Percentiles rank a stretch among this genome's conserved stretches.
Evolutionary conservation across 1,139 yeast species (phyloP).

Genomic region (Yamadazyma diospyri): DNA sequence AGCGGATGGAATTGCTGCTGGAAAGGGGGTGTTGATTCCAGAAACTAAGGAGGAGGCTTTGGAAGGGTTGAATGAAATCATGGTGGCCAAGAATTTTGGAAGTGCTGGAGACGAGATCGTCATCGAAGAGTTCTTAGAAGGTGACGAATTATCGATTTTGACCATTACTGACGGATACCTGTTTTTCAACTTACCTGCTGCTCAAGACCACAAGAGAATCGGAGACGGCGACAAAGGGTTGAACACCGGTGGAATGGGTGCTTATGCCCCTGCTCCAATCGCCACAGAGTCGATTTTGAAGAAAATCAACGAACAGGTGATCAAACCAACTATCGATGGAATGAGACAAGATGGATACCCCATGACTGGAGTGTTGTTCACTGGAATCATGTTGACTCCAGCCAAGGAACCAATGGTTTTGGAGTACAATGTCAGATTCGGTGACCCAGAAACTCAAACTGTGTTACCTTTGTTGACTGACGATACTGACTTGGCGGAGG

Average conservation of each 20-base stretch:
- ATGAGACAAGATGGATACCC: constrained; percentile 96
- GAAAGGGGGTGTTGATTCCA: constrained; percentile 97
- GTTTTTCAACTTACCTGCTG: constrained; percentile 87
- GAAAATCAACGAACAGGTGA: constrained; percentile 66
- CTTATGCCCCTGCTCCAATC: constrained; percentile 96
- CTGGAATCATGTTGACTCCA: constrained; percentile 90
- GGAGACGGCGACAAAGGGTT: constrained; percentile 92
- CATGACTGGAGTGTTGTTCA: constrained; percentile 91
- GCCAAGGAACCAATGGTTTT: constrained; percentile 84
- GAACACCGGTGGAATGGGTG: constrained; percentile 99
- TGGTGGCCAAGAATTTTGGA: constrained; percentile 89
- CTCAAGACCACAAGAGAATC: constrained; percentile 96
- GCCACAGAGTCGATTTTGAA: constrained; percentile 68
- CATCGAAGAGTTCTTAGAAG: constrained; percentile 92
- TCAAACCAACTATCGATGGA: constrained; percentile 92
- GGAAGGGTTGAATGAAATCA: constrained; percentile 79
- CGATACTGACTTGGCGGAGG: constrained; percentile 87
- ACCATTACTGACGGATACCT: constrained; percentile 95
- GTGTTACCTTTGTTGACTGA: constrained; percentile 80
- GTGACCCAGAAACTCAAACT: constrained; percentile 99
- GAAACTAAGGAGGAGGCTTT: constrained; percentile 78
- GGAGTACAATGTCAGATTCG: constrained; percentile 96
- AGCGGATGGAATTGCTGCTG: constrained; percentile 98
- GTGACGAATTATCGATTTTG: constrained; percentile 92
- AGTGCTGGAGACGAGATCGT: constrained; percentile 95